phyloP scores from a whole-genome alignment of 2,329 filamentous ascomycete genomes.

The Aspergillus fijiensis region DNA sequence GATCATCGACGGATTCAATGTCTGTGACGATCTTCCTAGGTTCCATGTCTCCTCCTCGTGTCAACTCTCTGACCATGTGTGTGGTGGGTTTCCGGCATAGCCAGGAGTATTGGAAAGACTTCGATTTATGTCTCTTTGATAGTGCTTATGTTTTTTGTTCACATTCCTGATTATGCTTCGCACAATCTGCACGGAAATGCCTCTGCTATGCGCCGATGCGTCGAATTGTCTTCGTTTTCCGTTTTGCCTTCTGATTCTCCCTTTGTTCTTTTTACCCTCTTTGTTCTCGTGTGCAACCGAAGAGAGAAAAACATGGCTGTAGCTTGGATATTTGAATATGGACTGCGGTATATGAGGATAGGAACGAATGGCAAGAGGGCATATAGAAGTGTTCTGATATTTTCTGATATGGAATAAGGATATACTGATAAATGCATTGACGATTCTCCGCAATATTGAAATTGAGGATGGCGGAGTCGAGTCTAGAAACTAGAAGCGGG shows the following conservation, averaged over 20 bases:
- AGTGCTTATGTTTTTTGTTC: slow-evolving; percentile 15
- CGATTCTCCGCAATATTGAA: slow-evolving; percentile 4
- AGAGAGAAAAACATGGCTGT: slow-evolving; percentile 19
- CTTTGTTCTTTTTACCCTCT: slow-evolving; percentile 9
- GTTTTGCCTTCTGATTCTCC: neutral
- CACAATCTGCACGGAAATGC: slow-evolving; percentile 16
- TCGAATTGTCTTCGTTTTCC: slow-evolving; percentile 4
- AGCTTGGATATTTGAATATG: slow-evolving; percentile 23
- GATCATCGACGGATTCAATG: slow-evolving; percentile 7
- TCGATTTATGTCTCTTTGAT: slow-evolving; percentile 22
- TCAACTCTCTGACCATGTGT: slow-evolving; percentile 15
- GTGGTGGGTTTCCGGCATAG: slow-evolving; percentile 30
- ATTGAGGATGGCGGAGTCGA: slow-evolving; percentile 7
- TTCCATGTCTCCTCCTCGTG: slow-evolving; percentile 11
- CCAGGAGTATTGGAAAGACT: slow-evolving; percentile 35
- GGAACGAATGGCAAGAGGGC: slow-evolving; percentile 2
- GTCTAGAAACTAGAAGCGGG: neutral
- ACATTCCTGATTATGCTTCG: slow-evolving; percentile 14
- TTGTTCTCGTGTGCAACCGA: slow-evolving; percentile 2
- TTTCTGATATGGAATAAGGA: too few species aligned
- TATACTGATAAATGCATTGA: neutral
- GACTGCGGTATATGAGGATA: slow-evolving; percentile 7
- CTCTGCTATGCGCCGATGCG: slow-evolving; percentile 13
- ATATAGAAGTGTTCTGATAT: neutral
- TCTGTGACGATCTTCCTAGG: slow-evolving; percentile 8